These are phyloP conservation scores for Echria macrotheca DNA, from an alignment of 495 filamentous ascomycete genomes.

Conservation along the genomic window DNA sequence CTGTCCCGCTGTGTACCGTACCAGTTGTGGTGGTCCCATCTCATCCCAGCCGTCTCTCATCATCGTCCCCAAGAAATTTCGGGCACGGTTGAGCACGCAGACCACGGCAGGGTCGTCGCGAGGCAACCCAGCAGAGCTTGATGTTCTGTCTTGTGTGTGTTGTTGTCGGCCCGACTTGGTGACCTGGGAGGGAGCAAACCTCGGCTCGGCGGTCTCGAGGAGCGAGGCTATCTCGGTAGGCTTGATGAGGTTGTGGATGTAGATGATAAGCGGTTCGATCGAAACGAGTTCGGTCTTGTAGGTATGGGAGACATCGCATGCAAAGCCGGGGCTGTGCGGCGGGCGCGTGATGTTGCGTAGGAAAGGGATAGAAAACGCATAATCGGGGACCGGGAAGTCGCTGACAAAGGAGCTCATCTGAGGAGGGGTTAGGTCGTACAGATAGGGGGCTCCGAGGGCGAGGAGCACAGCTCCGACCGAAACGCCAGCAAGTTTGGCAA, in stretches of 20 bases:
- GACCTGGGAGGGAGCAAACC: conserved; percentile 36
- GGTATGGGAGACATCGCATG: conserved; percentile 27
- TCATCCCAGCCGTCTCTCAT: conserved; percentile 39
- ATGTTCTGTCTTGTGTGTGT: conserved; percentile 36
- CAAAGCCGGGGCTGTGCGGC: conserved; percentile 5
- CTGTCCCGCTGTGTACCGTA: conserved; percentile 41
- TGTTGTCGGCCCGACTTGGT: conserved; percentile 34
- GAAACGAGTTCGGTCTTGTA: conserved; percentile 42
- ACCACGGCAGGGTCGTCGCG: conserved; percentile 35
- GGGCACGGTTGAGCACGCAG: conserved; percentile 38
- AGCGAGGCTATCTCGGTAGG: conserved; percentile 32
- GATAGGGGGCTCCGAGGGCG: conserved; percentile 19
- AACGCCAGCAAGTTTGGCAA: conserved; percentile 18
- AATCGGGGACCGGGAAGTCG: conserved; percentile 21
- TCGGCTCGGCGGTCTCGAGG: conserved; percentile 32
- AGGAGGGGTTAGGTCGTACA: conserved; percentile 15
- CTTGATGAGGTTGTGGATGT: conserved; percentile 39
- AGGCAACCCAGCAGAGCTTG: conserved; percentile 38
- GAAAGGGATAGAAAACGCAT: conserved; percentile 15
- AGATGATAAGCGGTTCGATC: conserved; percentile 42
- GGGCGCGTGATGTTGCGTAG: conserved; percentile 7
- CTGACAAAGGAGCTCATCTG: conserved; percentile 18
- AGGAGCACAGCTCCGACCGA: conserved; percentile 21
- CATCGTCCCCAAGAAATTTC: conserved; percentile 41
- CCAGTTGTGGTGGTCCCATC: conserved; percentile 46